These are phyloP conservation scores for Calonectria hawksworthii DNA, from an alignment of 2,329 filamentous ascomycete genomes.

Conservation along the genomic window DNA sequence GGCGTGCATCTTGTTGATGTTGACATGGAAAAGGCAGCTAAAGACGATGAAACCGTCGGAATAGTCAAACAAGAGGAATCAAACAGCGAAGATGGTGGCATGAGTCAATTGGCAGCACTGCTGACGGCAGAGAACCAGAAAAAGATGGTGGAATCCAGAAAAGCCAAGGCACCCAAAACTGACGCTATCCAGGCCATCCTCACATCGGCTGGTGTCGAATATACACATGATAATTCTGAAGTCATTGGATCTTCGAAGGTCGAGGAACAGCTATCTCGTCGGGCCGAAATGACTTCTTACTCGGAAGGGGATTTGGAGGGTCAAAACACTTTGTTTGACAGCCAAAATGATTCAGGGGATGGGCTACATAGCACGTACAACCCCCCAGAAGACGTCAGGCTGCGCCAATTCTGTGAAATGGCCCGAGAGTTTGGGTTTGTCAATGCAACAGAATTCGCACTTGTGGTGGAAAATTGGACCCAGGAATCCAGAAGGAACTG, in stretches of 20 bases:
- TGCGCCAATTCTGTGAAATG: slow-evolving; percentile 93
- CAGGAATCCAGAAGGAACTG: slow-evolving; percentile 84
- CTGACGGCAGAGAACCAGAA: slow-evolving; percentile 64
- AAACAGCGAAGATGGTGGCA: slow-evolving; percentile 74
- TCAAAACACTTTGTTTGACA: slow-evolving; percentile 71
- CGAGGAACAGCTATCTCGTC: slow-evolving; percentile 86
- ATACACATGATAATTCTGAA: slow-evolving; percentile 96
- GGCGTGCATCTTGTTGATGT: slow-evolving; percentile 86
- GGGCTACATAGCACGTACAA: slow-evolving; percentile 67
- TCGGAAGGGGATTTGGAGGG: slow-evolving; percentile 60
- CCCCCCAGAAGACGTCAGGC: slow-evolving; percentile 80
- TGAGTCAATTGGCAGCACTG: slow-evolving; percentile 77
- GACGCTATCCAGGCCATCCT: slow-evolving; percentile 93
- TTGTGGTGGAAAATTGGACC: slow-evolving; percentile 92
- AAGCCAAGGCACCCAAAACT: slow-evolving; percentile 61
- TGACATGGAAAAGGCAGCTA: slow-evolving; percentile 73
- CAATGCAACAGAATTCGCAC: slow-evolving; percentile 85
- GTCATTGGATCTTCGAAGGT: slow-evolving; percentile 93
- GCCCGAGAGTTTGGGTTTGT: slow-evolving; percentile 82
- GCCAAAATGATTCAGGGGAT: slow-evolving; percentile 51
- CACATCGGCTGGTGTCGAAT: slow-evolving; percentile 88
- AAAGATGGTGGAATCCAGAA: slow-evolving; percentile 50
- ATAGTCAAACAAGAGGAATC: slow-evolving; percentile 62
- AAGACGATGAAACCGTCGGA: slow-evolving; percentile 63
- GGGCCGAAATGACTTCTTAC: slow-evolving; percentile 75